phyloP scores from a whole-genome alignment of 805 yeast species.

The Zygotorulaspora sp. region DNA sequence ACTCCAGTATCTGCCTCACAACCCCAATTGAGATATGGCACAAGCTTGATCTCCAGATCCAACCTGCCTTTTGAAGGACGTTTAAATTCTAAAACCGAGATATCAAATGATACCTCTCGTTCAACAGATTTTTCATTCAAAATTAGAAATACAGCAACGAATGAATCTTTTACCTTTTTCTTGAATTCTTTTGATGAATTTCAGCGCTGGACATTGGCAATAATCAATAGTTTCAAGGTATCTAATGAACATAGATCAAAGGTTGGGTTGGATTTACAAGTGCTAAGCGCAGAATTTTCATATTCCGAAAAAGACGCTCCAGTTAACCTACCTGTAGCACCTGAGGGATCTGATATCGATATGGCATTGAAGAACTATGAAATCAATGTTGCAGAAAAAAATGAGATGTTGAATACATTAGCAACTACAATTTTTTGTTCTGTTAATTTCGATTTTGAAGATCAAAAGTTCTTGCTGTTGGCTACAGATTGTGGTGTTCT shows the following conservation, averaged over 20 bases:
- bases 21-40: constrained; percentile 24
- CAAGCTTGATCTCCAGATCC: constrained; percentile 21
- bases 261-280: constrained; percentile 52
- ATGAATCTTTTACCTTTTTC: constrained; percentile 48
- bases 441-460: constrained; percentile 43
- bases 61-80: constrained; percentile 6
- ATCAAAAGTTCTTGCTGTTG: constrained; percentile 44
- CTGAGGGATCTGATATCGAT: constrained; percentile 50
- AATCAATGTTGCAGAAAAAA: constrained; percentile 13
- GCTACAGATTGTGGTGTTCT: constrained; percentile 66
- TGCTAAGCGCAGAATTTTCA: constrained; percentile 59
- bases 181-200: constrained; percentile 48
- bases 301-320: constrained; percentile 54
- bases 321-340: constrained; percentile 48
- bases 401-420: constrained; percentile 30
- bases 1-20: constrained; percentile 23
- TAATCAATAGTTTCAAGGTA: constrained; percentile 46
- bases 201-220: constrained; percentile 51
- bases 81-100: constrained; percentile 10
- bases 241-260: constrained; percentile 37
- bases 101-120: constrained; percentile 17
- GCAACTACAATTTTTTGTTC: constrained; percentile 42
- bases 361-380: constrained; percentile 36
- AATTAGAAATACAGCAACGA: constrained; percentile 54
- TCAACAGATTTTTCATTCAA: constrained; percentile 39